Conservation (phyloP, 1,284 basidiomycete species). For the Rhodotorula mucilaginosa region DNA sequence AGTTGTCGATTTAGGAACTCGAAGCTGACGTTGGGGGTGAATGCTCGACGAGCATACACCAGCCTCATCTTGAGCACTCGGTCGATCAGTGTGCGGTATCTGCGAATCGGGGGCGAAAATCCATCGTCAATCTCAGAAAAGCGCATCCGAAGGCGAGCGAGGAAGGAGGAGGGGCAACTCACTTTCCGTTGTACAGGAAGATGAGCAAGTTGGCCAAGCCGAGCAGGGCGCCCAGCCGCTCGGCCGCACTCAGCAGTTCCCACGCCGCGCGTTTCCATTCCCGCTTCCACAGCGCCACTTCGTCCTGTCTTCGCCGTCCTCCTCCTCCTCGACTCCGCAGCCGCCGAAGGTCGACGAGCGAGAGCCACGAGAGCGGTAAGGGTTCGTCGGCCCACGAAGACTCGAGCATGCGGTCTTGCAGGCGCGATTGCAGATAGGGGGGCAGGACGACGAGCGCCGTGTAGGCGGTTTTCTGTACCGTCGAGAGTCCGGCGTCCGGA, state of each 20-base stretch:
- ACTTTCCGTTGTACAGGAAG: constrained; percentile 86
- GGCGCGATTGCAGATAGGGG: constrained; percentile 35
- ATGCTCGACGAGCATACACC: constrained; percentile 67
- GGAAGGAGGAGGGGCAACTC: constrained; percentile 44
- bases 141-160: too few relatives aligned
- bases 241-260: constrained; percentile 66
- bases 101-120: constrained; percentile 47
- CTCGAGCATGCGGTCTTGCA: constrained; percentile 41
- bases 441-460: constrained; percentile 36
- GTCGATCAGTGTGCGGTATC: constrained; percentile 82
- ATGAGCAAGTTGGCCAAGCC: constrained; percentile 72
- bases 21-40: constrained; percentile 85
- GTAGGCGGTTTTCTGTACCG: constrained; percentile 32
- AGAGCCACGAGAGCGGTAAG: constrained; percentile 30
- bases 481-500: constrained; percentile 16
- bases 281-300: constrained; percentile 38
- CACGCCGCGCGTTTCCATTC: constrained; percentile 62
- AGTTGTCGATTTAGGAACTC: constrained; percentile 99
- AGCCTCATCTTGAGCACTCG: constrained; percentile 76
- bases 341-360: constrained; percentile 34
- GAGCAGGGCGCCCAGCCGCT: constrained; percentile 61
- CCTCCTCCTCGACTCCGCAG: constrained; percentile 33
- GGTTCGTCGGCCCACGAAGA: constrained; percentile 44
- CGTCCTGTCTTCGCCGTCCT: constrained; percentile 43
- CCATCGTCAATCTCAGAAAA: background rate